These are phyloP conservation scores for barley (Hordeum vulgare) DNA, from an alignment of 176 grass and related monocot species.

Conservation along the genomic window DNA sequence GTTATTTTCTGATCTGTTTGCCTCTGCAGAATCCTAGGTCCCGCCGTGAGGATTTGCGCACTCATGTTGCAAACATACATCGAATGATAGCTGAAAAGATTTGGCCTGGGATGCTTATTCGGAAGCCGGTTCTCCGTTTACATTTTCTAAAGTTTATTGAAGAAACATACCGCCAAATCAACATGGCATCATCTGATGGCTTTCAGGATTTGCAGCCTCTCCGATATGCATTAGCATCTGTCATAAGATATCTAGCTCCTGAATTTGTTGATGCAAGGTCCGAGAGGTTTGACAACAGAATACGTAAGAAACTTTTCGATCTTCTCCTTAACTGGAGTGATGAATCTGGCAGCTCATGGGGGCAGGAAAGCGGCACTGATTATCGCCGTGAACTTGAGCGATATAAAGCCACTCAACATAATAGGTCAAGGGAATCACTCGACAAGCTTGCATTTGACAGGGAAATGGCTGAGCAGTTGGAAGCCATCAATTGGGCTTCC, in stretches of 20 bases:
- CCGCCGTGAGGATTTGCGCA: constrained; percentile 88
- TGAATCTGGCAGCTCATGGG: constrained; percentile 71
- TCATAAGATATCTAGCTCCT: constrained; percentile 83
- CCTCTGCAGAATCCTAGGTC: constrained; percentile 74
- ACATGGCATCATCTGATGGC: constrained; percentile 43
- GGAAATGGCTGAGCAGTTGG: constrained; percentile 83
- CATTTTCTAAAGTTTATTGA: constrained; percentile 90
- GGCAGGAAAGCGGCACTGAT: constrained; percentile 56
- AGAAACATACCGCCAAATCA: constrained; percentile 75
- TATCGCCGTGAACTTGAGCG: constrained; percentile 90
- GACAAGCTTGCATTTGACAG: constrained; percentile 94
- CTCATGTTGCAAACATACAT: constrained; percentile 79
- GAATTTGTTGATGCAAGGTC: constrained; percentile 89
- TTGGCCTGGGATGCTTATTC: constrained; percentile 85
- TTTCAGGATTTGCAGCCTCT: constrained; percentile 89
- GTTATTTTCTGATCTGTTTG: constrained; percentile 20
- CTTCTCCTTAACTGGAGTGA: constrained; percentile 89
- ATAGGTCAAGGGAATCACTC: constrained; percentile 87
- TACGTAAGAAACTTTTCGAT: constrained; percentile 83
- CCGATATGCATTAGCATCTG: constrained; percentile 83
- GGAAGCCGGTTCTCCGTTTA: constrained; percentile 67
- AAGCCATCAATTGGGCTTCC: constrained; percentile 90
- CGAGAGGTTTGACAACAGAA: constrained; percentile 78
- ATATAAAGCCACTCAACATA: constrained; percentile 81
- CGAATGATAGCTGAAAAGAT: constrained; percentile 96